Evolutionary conservation across 345 rosid species (phyloP), one percentile per base, ranked within the genome.

Genomic region (Theobroma cacao): DNA sequence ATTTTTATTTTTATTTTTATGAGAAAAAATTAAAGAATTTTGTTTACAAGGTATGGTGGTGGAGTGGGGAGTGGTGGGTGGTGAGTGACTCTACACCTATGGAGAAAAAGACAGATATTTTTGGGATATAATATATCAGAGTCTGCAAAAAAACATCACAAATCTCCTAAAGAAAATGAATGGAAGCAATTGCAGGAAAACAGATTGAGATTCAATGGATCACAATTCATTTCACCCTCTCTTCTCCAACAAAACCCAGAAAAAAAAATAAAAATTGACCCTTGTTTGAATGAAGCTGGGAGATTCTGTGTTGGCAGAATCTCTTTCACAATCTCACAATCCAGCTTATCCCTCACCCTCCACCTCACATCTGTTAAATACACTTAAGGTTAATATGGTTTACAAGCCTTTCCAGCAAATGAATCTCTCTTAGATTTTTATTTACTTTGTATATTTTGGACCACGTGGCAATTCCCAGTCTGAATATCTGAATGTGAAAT

Each of bases 171-270:
- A 30, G 48, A 73, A 86, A 84, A 77, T 83, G 95, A 83, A 86
- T 85, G 93, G 91, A 88, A 82, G 90, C 18, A 83, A 87, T 28
- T 79, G 85, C 86, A 79, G 84, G 69, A 22, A 76, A 86, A 74
- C 11, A 79, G 98, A 93, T 93, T 93, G 90, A 79, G 88, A 74
- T 83, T 87, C 86, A 82, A 74, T 89, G 98, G 98, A 91, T 89
- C 80, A 77, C 75, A 91, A 77, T 80, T 84, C 40, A 6, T 72
- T 56, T 43, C 67, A 78, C 33, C 52, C 64, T 75, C 45, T 61
- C 71, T 72, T 72, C 59, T 79, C 41, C 40, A 3, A 78, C 55
- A 48, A 50, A 73, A 47, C 78, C 38, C 58, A 81, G 63, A 38
- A 79, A 40, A 17, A 48, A 31, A 72, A 79, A 40, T n/a, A 48